These are phyloP conservation scores for Penicillium desertorum DNA, from an alignment of 495 filamentous ascomycete species.

Conservation along the genomic window DNA sequence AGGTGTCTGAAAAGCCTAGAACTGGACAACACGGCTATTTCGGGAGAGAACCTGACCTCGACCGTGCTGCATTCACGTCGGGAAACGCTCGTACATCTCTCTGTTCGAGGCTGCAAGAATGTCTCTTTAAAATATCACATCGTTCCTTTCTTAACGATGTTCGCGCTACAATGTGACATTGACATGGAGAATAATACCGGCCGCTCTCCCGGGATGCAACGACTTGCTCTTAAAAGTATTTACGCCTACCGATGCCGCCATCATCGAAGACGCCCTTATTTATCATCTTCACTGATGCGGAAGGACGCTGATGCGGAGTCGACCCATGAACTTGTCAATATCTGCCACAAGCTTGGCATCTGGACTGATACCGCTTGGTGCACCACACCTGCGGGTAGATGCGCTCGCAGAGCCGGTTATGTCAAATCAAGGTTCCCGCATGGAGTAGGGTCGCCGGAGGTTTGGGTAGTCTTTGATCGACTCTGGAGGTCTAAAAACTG, in stretches of 20 bases:
- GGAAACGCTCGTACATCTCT: conserved; percentile 57
- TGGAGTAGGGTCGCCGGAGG: conserved; percentile 53
- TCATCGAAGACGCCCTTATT: conserved; percentile 58
- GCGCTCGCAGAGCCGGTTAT: conserved; percentile 58
- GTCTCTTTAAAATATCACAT: conserved; percentile 66
- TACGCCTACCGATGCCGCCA: conserved; percentile 63
- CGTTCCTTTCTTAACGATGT: conserved; percentile 56
- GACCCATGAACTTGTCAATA: conserved; percentile 61
- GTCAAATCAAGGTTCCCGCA: conserved; percentile 52
- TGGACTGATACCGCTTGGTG: conserved; percentile 68
- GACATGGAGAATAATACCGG: conserved; percentile 40
- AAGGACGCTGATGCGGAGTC: conserved; percentile 62
- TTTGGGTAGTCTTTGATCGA: conserved; percentile 65
- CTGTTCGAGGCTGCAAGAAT: conserved; percentile 63
- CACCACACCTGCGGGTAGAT: conserved; percentile 58
- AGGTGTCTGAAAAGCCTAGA: conserved; percentile 56
- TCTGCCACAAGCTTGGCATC: conserved; percentile 59
- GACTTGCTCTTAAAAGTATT: conserved; percentile 57
- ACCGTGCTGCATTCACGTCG: conserved; percentile 53
- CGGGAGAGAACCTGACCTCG: conserved; percentile 54
- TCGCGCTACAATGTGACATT: conserved; percentile 46
- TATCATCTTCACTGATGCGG: conserved; percentile 53
- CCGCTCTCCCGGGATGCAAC: conserved; percentile 34
- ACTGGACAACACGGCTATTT: conserved; percentile 61
- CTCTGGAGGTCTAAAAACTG: conserved; percentile 62